Base-by-base conservation (phyloP, 768 basidiomycete species). In the Lentinula detonsa region DNA sequence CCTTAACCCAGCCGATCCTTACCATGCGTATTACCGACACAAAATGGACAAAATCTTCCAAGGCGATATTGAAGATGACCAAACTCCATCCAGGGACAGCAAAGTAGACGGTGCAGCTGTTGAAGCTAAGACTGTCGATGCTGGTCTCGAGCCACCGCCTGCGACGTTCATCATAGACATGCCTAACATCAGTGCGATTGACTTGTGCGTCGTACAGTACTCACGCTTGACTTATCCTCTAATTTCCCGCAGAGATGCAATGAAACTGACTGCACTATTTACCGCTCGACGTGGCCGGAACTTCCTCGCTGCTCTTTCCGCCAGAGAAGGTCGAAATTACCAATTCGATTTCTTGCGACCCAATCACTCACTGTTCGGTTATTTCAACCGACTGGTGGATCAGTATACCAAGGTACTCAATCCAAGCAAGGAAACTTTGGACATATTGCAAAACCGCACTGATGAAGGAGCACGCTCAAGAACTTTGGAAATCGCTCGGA, bases 281-380 rank as follows among this genome's bases (percentile, higher is more conserved):
- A 93, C 95, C 31, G 97, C 97, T 37, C 88, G 91, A 10, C 85
- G 93, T 49, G 97, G 97, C 2, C 86, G 90, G 51, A 79, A 80
- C 43, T 99, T 98, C 75, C 84, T 98, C 11, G 85, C 87, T 7
- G 81, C 87, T 4, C 85, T 99, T 28, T 94, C 95, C 6, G 79
- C 85, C 28, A 85, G 87, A 42, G 97, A 99, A 76, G 93, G 93
- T 8, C 86, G 92, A 48, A 98, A 98, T 74, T 95, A 92, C 71
- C 95, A 98, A 68, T 99, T 99, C 70, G 97, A 98, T 70, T 99
- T 99, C 72, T 81, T 99, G 54, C 85, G 94, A 46, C 97, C 96
- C 9, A 93, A 87, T 1, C 96, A 98, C 71, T 97, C 96, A 5
- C 86, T 99, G 37, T 98, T 95, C 68, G 89, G 91, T 45, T 95